Conservation (phyloP, 2,329 filamentous ascomycete genomes). For the Clarireedia homoeocarpa region DNA sequence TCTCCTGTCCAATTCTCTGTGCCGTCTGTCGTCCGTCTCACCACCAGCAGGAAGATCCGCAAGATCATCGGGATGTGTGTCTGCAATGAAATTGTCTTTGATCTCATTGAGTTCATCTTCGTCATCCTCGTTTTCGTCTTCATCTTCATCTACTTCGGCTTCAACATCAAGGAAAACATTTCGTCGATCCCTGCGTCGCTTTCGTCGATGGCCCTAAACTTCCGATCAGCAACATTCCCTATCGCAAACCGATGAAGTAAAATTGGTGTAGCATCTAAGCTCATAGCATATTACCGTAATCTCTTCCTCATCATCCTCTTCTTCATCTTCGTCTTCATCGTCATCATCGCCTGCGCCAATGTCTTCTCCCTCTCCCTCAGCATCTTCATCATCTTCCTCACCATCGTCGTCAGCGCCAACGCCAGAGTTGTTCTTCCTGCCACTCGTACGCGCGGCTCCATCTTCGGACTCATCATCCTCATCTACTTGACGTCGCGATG, state of each 20-base stretch:
- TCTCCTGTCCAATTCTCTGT: conserved; percentile 88
- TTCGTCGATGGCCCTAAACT: conserved; percentile 60
- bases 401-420: conserved; percentile 22
- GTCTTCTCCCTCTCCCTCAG: conserved; percentile 34
- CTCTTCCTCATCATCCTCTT: conserved; percentile 56
- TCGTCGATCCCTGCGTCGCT: conserved; percentile 66
- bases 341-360: conserved; percentile 28
- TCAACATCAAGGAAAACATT: conserved; percentile 95
- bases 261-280: background rate
- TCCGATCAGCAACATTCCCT: conserved; percentile 14
- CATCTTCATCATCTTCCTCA: conserved; percentile 36
- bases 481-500: conserved; percentile 29
- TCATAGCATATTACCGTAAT: conserved; percentile 34
- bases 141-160: conserved; percentile 92
- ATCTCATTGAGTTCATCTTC: conserved; percentile 81
- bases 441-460: conserved; percentile 35
- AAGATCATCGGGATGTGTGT: conserved; percentile 85
- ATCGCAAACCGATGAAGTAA: conserved; percentile 12
- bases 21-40: conserved; percentile 82
- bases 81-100: conserved; percentile 73
- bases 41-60: conserved; percentile 66
- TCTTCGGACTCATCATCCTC: conserved; percentile 40
- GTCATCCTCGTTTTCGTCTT: conserved; percentile 80
- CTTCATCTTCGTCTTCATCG: conserved; percentile 44
- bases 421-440: background rate